These are phyloP conservation scores for Leccinellum rugosiceps DNA, from an alignment of 768 basidiomycete species.

Conservation along the genomic window DNA sequence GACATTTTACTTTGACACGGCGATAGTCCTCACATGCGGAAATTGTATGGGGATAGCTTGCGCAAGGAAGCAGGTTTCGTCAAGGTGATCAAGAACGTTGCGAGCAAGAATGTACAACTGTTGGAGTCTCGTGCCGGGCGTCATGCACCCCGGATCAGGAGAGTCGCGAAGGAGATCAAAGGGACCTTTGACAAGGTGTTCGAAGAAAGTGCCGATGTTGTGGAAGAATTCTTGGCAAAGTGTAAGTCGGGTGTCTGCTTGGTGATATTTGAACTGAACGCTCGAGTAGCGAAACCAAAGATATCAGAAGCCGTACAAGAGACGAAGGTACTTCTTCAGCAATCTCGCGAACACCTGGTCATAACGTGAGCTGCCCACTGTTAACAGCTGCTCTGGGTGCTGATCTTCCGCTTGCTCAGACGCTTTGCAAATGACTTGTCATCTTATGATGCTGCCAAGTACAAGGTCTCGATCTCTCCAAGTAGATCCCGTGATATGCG, in stretches of 20 bases:
- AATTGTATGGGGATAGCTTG: conserved; percentile 89
- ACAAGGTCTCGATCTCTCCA: conserved; percentile 62
- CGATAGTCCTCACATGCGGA: conserved; percentile 94
- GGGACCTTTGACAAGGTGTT: conserved; percentile 96
- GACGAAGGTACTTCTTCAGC: conserved; percentile 86
- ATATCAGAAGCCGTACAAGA: conserved; percentile 91
- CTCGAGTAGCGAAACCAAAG: conserved; percentile 68
- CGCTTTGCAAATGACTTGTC: conserved; percentile 83
- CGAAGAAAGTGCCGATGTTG: conserved; percentile 87
- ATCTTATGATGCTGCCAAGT: conserved; percentile 75
- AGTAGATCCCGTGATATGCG: conserved; percentile 48
- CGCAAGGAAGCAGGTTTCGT: conserved; percentile 97
- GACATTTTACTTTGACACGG: not conserved
- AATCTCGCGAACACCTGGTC: conserved; percentile 85
- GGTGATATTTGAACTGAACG: conserved; percentile 5
- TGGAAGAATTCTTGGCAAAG: conserved; percentile 90
- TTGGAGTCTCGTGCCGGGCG: conserved; percentile 74
- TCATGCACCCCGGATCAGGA: conserved; percentile 78
- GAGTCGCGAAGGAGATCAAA: conserved; percentile 86
- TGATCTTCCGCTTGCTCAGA: conserved; percentile 31
- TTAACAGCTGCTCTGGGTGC: not conserved
- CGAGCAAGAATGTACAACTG: conserved; percentile 74
- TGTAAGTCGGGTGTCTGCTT: conserved; percentile 49
- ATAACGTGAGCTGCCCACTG: conserved; percentile 66
- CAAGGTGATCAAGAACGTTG: conserved; percentile 95